Evolutionary conservation across 2,329 filamentous ascomycete species (phyloP).

Genomic region (Colletotrichum lini): DNA sequence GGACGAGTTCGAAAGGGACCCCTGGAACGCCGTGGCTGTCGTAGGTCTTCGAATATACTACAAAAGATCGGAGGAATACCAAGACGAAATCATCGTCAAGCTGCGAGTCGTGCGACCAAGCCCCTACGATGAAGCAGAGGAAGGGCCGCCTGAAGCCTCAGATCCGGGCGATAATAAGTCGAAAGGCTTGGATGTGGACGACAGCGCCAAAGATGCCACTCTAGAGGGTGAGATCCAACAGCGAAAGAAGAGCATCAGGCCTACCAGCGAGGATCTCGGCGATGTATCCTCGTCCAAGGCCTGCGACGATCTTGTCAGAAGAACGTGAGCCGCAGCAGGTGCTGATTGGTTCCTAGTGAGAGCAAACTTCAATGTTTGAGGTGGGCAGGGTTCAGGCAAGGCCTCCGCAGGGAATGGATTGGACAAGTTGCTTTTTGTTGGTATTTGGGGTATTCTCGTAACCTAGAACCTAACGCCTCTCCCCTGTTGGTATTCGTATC

Average conservation of each 20-base stretch:
- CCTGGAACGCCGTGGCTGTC: conserved; percentile 69
- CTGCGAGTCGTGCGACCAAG: conserved; percentile 58
- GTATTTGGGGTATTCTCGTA: conserved; percentile 30
- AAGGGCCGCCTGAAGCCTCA: conserved; percentile 15
- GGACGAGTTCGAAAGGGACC: conserved; percentile 68
- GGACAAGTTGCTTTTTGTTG: neutral
- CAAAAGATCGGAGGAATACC: conserved; percentile 56
- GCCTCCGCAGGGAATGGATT: neutral
- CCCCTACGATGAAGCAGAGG: conserved; percentile 48
- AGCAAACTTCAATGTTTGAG: neutral
- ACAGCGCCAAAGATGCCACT: conserved; percentile 62
- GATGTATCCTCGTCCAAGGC: neutral
- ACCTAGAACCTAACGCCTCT: conserved; percentile 34
- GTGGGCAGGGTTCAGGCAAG: too few relatives aligned
- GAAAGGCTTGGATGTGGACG: conserved; percentile 60
- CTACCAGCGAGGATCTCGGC: conserved; percentile 30
- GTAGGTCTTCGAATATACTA: conserved; percentile 69
- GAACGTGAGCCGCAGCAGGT: neutral
- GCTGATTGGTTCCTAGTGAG: neutral
- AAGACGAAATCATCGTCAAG: conserved; percentile 53
- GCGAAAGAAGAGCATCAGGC: conserved; percentile 53
- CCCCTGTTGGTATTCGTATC: neutral
- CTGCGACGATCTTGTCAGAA: neutral
- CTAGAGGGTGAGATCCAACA: conserved; percentile 52
- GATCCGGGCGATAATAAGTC: conserved; percentile 47